Percentiles rank a stretch among this genome's conserved stretches.
Evolutionary conservation across 2,329 filamentous ascomycete genomes (phyloP).

Genomic region (Cercospora sp.): DNA sequence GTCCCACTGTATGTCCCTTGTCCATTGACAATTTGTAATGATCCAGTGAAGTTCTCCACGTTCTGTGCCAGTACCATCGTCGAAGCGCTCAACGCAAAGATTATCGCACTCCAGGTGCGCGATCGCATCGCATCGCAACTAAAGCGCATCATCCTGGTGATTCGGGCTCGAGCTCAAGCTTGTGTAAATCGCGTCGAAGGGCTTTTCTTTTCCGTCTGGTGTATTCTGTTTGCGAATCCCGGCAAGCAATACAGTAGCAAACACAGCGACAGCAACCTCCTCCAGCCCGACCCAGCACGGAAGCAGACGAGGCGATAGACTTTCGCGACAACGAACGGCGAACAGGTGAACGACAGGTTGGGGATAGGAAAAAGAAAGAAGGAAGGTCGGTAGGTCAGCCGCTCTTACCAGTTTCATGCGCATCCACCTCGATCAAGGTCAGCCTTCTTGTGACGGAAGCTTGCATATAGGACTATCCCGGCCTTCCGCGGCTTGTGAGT

Average conservation of each 20-base stretch:
- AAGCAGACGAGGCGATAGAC: constrained; percentile 7
- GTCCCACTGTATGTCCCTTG: constrained; percentile 21
- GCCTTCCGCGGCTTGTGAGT: constrained; percentile 11
- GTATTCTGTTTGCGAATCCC: not conserved
- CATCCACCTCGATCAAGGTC: constrained; percentile 17
- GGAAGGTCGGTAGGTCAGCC: constrained; percentile 11
- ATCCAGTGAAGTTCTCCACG: constrained; percentile 35
- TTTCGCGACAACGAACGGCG: constrained; percentile 3
- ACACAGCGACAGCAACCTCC: constrained; percentile 2
- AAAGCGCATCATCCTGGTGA: constrained; percentile 11
- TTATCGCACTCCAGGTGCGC: constrained; percentile 16
- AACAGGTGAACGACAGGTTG: not conserved
- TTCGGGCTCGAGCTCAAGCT: constrained; percentile 7
- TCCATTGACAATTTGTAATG: constrained; percentile 30
- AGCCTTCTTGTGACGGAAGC: constrained; percentile 18
- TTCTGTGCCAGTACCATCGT: constrained; percentile 19
- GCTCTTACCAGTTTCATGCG: constrained; percentile 14
- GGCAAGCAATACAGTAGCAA: not conserved
- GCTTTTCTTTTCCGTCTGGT: not conserved
- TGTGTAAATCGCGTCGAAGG: not conserved
- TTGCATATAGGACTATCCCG: constrained; percentile 16
- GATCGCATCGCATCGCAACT: constrained; percentile 12
- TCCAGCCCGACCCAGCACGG: constrained; percentile 1
- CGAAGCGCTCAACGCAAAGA: constrained; percentile 18
- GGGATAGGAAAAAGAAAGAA: not conserved